Evolutionary conservation across 352 stramenopile species (phyloP), one percentile per base, ranked within the genome.

Genomic region (Phytophthora hybrid): DNA sequence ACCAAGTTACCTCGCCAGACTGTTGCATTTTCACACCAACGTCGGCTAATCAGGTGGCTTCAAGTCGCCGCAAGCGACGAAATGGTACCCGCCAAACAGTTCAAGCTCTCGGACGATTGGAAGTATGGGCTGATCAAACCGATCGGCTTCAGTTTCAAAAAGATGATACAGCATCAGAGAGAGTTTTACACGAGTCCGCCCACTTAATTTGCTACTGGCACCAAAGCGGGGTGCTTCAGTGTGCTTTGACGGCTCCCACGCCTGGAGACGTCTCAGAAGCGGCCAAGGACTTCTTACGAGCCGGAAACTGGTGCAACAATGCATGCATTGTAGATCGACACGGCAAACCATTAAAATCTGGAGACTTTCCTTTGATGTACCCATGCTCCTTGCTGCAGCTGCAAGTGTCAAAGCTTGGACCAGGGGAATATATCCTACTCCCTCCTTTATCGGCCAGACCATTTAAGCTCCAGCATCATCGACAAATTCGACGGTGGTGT

Each of bases 91-190:
- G n/a, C n/a, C n/a, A n/a, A n/a, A n/a, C n/a, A n/a, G n/a, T n/a
- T n/a, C n/a, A n/a, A n/a, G n/a, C n/a, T n/a, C n/a, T n/a, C n/a
- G n/a, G n/a, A n/a, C n/a, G n/a, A n/a, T n/a, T n/a, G n/a, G n/a
- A n/a, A n/a, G n/a, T n/a, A n/a, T n/a, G n/a, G 52, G 21, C 13
- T 5, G 52, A 58, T 58, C 21, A 58, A 41, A 58, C 52, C 9
- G 23, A 58, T 6, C n/a, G 49, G 11, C n/a, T 56, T 6, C 3
- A 56, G 9, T 19, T 56, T 37, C 19, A 32, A 10, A 3, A 31
- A n/a, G 34, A 19, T n/a, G n/a, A n/a, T n/a, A n/a, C n/a, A n/a
- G n/a, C n/a, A n/a, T n/a, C n/a, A 11, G 49, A 56, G 2, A 21
- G 21, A 32, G 49, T 56, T 6, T 7, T 3, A 5, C 11, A 32